Percentiles rank a stretch among this genome's conserved stretches.
Evolutionary conservation across 116 monocot genomes (phyloP).

Genomic region (Posidonia oceanica): DNA sequence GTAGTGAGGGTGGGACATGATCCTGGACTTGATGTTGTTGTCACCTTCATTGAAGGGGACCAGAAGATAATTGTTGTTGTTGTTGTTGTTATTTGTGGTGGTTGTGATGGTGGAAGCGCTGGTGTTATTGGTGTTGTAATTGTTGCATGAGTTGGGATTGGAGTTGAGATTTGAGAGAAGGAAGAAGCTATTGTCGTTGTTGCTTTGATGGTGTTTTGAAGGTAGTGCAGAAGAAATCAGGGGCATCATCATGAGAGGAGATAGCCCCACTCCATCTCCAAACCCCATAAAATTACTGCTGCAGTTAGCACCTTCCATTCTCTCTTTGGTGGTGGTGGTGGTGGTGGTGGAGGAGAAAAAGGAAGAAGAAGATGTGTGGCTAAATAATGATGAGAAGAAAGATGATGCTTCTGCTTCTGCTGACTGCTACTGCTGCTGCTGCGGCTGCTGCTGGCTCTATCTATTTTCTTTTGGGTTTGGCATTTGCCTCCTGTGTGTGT

Average conservation of each 20-base stretch:
- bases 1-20: constrained; percentile 69
- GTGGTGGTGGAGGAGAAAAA: neutral
- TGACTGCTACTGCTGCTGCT: too few species aligned
- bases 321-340: neutral
- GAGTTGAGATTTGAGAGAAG: constrained; percentile 9
- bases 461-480: too few species aligned
- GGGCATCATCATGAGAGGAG: constrained; percentile 50
- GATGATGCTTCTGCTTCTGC: too few species aligned
- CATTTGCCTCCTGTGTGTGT: too few species aligned
- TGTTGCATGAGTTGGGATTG: neutral
- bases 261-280: constrained; percentile 13
- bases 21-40: constrained; percentile 39
- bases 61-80: neutral
- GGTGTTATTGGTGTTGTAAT: constrained; percentile 7
- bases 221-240: constrained; percentile 8
- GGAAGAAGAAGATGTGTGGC: neutral
- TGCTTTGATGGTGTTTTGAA: constrained; percentile 3
- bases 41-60: constrained; percentile 3
- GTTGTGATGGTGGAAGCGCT: neutral
- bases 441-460: too few species aligned
- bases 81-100: neutral
- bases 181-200: neutral
- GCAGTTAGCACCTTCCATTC: neutral
- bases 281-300: constrained; percentile 5
- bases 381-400: neutral